phyloP scores from a whole-genome alignment of 495 filamentous ascomycete species.

The Hyphodiscus hymeniophilus region DNA sequence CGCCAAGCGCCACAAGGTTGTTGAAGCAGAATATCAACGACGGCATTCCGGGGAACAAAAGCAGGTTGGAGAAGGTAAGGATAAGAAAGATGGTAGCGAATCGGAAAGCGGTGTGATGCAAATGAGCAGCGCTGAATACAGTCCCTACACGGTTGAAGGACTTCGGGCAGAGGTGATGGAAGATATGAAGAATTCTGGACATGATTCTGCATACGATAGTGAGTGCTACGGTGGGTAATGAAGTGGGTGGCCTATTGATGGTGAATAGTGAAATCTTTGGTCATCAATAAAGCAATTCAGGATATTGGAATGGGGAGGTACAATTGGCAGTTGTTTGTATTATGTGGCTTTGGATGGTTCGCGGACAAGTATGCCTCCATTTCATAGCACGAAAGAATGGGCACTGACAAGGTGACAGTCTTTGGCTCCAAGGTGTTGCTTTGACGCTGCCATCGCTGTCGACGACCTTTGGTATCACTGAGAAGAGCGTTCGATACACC shows the following conservation, averaged over 20 bases:
- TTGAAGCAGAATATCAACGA: conserved; percentile 26
- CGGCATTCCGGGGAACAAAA: conserved; percentile 22
- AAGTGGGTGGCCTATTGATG: background rate
- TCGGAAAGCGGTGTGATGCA: conserved; percentile 25
- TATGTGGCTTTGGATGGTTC: conserved; percentile 76
- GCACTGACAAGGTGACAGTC: conserved; percentile 24
- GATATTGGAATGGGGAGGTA: conserved; percentile 87
- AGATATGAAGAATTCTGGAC: conserved; percentile 29
- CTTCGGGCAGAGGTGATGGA: conserved; percentile 35
- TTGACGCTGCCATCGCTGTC: conserved; percentile 64
- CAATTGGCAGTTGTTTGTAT: conserved; percentile 74
- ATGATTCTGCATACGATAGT: conserved; percentile 43
- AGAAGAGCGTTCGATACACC: conserved; percentile 44
- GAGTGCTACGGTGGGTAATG: conserved; percentile 15
- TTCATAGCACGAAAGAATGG: background rate
- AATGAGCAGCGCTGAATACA: conserved; percentile 33
- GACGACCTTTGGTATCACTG: conserved; percentile 53
- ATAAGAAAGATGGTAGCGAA: background rate
- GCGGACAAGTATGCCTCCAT: conserved; percentile 40
- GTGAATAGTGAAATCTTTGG: conserved; percentile 41
- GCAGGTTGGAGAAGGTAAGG: background rate
- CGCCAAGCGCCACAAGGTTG: conserved; percentile 35
- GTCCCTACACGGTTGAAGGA: conserved; percentile 42
- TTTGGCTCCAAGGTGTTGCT: conserved; percentile 60
- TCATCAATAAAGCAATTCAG: conserved; percentile 68